These are phyloP conservation scores for Ogataea kodamae DNA, from an alignment of 805 yeast species.

Conservation along the genomic window DNA sequence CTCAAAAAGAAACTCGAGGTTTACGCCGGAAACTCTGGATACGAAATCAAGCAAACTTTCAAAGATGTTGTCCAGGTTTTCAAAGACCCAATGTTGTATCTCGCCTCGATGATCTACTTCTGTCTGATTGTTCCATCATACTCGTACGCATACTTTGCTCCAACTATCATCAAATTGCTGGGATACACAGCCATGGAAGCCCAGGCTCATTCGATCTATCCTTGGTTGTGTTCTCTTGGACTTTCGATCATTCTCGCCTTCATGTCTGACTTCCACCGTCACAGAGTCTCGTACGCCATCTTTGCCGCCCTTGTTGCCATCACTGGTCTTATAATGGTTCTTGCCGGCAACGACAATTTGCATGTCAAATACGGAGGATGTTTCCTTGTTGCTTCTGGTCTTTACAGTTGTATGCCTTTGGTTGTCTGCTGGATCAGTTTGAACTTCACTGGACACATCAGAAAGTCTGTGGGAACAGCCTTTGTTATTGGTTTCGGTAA, in stretches of 20 bases:
- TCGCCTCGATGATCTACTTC: constrained; percentile 60
- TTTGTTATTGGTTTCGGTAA: constrained; percentile 68
- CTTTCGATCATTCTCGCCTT: constrained; percentile 59
- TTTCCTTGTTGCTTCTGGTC: constrained; percentile 55
- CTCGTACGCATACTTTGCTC: constrained; percentile 72
- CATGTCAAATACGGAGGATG: constrained; percentile 59
- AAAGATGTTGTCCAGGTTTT: constrained; percentile 46
- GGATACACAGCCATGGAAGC: constrained; percentile 70
- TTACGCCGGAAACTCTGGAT: constrained; percentile 49
- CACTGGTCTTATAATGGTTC: constrained; percentile 53
- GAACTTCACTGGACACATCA: constrained; percentile 59
- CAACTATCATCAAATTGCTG: constrained; percentile 57
- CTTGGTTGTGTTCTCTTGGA: constrained; percentile 78
- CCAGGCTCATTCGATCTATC: constrained; percentile 78
- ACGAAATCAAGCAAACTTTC: constrained; percentile 43
- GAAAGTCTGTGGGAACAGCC: constrained; percentile 49
- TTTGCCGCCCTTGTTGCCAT: constrained; percentile 38
- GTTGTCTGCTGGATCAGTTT: constrained; percentile 63
- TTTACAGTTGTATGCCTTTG: constrained; percentile 66
- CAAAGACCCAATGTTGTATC: constrained; percentile 57
- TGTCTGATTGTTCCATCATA: constrained; percentile 69
- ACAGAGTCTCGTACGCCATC: constrained; percentile 43
- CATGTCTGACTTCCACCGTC: constrained; percentile 51
- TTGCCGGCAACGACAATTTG: constrained; percentile 38
- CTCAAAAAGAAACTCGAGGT: constrained; percentile 56